Conservation (phyloP, 1,139 yeast genomes). For the Scheffersomyces stambukii region DNA sequence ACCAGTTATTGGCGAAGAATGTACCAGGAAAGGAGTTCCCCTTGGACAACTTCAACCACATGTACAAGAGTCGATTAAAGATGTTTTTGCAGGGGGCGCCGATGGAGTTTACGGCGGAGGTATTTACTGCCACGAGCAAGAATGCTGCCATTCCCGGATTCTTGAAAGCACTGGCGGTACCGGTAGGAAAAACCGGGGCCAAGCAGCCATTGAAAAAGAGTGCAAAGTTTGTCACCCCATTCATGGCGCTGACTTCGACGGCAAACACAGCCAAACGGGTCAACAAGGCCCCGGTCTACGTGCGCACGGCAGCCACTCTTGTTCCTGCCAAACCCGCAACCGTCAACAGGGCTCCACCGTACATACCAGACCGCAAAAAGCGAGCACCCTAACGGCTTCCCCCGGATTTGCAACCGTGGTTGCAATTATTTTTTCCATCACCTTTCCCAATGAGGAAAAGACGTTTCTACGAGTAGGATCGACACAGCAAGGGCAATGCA, state of each 20-base stretch:
- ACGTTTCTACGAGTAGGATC: no score
- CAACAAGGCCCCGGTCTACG: not conserved
- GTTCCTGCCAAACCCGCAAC: constrained; percentile 1
- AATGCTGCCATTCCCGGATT: not conserved
- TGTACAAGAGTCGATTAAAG: constrained; percentile 24
- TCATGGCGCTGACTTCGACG: not conserved
- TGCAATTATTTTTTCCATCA: no score
- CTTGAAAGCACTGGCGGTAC: not conserved
- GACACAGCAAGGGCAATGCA: no score
- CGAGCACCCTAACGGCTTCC: no score
- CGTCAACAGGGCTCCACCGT: constrained; percentile 15
- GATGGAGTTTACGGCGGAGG: constrained; percentile 3
- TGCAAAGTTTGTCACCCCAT: not conserved
- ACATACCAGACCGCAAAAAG: constrained; percentile 12
- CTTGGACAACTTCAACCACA: constrained; percentile 57
- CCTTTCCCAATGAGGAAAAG: no score
- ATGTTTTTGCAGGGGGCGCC: constrained; percentile 12
- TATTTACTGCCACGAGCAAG: not conserved
- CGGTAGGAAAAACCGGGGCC: not conserved
- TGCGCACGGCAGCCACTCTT: not conserved
- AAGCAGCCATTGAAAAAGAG: not conserved
- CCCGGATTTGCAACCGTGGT: no score
- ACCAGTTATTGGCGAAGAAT: constrained; percentile 12
- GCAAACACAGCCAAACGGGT: no score
- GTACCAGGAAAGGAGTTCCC: constrained; percentile 35